Base-by-base conservation (phyloP, 345 rosid species). In the Toxicodendron radicans region DNA sequence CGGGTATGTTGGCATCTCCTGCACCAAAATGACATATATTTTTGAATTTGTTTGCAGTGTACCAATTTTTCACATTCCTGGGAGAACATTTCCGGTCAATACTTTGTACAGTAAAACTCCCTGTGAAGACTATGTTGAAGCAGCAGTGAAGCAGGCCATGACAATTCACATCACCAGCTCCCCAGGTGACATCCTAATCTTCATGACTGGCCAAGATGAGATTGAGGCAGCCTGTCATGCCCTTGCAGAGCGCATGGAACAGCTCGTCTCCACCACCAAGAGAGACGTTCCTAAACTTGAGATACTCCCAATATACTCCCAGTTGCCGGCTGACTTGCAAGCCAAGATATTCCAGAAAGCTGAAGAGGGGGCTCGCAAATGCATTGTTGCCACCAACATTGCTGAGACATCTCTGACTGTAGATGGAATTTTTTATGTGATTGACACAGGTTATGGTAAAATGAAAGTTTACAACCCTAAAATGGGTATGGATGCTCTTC, bases 401-500 rank as follows among this genome's bases (percentile, higher is more conserved):
- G 99, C 99, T 2, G 98, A 95, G 86, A 95, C 99, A 49, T 95
- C 98, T 41, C 76, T 95, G 84, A 95, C 99, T 7, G 99, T 93
- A 1, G 99, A 95, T 82, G 99, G 99, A 52, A 95, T 95, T 58
- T 95, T 70, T 69, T 95, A 81, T 58, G 99, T 93, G 68, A 95
- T 95, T 17, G 99, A 95, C 82, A 90, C 99, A 0, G 99, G 99
- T 32, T 95, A 91, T 74, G 93, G 96, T 56, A 95, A 93, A 81
- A 95, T 95, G 99, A 95, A 95, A 81, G 98, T 93, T 70, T 95
- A 93, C 82, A 95, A 95, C 77, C 98, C 99, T 16, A 88, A 90
- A 83, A 93, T 95, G 99, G 99, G 98, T 78, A 95, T 95, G 99
- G 99, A 95, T 81, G 97, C 99, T 43, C 96, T 95, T 45, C 99